Percentiles rank a stretch among this genome's conserved stretches.
phyloP scores from a whole-genome alignment of 768 basidiomycete genomes.

The Cyathus striatus region DNA sequence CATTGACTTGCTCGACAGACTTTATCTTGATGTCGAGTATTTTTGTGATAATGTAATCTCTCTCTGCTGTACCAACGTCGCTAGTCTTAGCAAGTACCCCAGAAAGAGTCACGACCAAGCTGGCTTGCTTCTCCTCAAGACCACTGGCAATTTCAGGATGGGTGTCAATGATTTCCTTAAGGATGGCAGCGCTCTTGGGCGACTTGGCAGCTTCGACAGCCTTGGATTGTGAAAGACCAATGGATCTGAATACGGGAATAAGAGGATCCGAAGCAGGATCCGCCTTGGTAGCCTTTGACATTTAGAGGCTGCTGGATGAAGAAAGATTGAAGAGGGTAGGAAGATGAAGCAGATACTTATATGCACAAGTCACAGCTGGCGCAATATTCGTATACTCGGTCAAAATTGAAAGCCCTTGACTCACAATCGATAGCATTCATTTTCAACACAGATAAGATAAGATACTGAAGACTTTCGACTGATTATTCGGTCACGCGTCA shows the following conservation, averaged over 20 bases:
- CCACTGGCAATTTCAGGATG: conserved; percentile 40
- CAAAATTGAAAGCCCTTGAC: conserved; percentile 2
- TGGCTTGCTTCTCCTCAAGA: conserved; percentile 75
- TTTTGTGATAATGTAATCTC: conserved; percentile 56
- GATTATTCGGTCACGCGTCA: no score
- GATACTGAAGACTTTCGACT: no score
- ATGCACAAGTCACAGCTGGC: background rate
- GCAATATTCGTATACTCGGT: background rate
- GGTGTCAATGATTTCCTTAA: conserved; percentile 64
- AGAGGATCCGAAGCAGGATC: conserved; percentile 23
- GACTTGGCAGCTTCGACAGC: conserved; percentile 81
- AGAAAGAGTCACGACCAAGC: conserved; percentile 63
- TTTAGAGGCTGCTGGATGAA: conserved; percentile 4
- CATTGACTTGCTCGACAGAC: conserved; percentile 81
- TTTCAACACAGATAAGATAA: conserved; percentile 2
- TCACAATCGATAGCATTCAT: conserved; percentile 3
- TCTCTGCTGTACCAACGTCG: conserved; percentile 44
- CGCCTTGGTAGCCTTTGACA: conserved; percentile 21
- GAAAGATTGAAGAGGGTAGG: background rate
- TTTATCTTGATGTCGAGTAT: conserved; percentile 73
- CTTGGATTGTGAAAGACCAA: conserved; percentile 72
- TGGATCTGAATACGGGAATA: conserved; percentile 60
- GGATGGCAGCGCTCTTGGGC: conserved; percentile 65
- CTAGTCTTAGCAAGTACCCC: conserved; percentile 52
- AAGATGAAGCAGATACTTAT: conserved; percentile 1